These are phyloP conservation scores for Globisporangium okanoganense DNA, from an alignment of 352 stramenopile species.

Conservation along the genomic window DNA sequence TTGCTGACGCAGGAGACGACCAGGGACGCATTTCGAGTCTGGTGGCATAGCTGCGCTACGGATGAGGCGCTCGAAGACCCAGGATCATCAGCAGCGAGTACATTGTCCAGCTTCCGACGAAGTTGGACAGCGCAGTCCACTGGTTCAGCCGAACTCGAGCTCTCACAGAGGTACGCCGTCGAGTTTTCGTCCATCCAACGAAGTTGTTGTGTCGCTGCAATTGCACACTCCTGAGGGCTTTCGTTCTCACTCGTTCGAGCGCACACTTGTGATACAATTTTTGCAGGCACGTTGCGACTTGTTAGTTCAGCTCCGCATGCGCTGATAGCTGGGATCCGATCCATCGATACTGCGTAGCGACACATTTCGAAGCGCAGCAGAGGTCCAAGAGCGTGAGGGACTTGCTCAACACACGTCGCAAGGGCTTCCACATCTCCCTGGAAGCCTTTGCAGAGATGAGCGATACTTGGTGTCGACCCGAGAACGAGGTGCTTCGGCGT, in stretches of 20 bases:
- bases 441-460: slow-evolving; percentile 19
- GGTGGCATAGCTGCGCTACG: slow-evolving; percentile 25
- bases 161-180: slow-evolving; percentile 30
- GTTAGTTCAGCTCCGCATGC: slow-evolving; percentile 24
- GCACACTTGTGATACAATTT: slow-evolving; percentile 30
- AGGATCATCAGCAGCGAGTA: background rate
- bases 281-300: slow-evolving; percentile 15
- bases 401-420: slow-evolving; percentile 27
- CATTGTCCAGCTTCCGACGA: background rate
- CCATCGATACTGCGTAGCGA: slow-evolving; percentile 9
- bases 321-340: slow-evolving; percentile 15
- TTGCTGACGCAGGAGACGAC: slow-evolving; percentile 28
- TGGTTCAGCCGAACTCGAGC: slow-evolving; percentile 18
- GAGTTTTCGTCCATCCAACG: slow-evolving; percentile 40
- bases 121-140: slow-evolving; percentile 33
- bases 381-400: slow-evolving; percentile 16
- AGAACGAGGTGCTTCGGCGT: slow-evolving; percentile 20
- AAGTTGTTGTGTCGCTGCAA: slow-evolving; percentile 38
- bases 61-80: background rate
- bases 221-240: slow-evolving; percentile 35
- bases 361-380: slow-evolving; percentile 30
- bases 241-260: slow-evolving; percentile 1
- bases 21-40: slow-evolving; percentile 17
- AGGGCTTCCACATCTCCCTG: slow-evolving; percentile 18
- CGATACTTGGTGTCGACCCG: slow-evolving; percentile 5